Evolutionary conservation across 441 rosid genomes (phyloP).

Genomic region (Arabidopsis lyrata): DNA sequence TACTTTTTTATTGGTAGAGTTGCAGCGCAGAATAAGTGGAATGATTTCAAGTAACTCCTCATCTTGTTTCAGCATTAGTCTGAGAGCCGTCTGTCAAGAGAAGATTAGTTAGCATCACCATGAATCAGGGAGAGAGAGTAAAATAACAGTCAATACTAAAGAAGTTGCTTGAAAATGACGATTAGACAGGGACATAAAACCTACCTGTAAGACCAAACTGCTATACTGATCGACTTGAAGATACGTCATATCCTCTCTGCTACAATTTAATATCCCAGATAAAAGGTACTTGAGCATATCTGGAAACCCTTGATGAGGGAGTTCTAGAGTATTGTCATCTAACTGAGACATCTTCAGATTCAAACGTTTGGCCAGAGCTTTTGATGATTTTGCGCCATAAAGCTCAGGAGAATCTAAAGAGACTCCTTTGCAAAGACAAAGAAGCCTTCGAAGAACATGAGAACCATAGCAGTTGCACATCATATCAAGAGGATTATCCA

Average conservation of each 20-base stretch:
- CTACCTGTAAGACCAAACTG: conserved; percentile 93
- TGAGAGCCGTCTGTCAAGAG: conserved; percentile 74
- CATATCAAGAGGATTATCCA: conserved; percentile 63
- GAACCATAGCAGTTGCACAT: conserved; percentile 88
- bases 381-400: conserved; percentile 73
- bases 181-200: conserved; percentile 22
- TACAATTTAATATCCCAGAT: conserved; percentile 64
- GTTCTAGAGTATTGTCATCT: conserved; percentile 43
- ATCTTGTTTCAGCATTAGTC: conserved; percentile 66
- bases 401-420: conserved; percentile 74
- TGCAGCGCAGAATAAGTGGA: conserved; percentile 69
- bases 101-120: conserved; percentile 27
- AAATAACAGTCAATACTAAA: conserved; percentile 8
- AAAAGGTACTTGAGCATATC: conserved; percentile 64
- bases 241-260: conserved; percentile 55
- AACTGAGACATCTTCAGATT: conserved; percentile 58
- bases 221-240: conserved; percentile 73
- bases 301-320: conserved; percentile 68
- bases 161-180: conserved; percentile 13
- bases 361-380: conserved; percentile 68
- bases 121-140: background rate
- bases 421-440: conserved; percentile 84
- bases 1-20: conserved; percentile 45
- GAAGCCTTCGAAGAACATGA: conserved; percentile 89
- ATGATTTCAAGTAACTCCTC: conserved; percentile 68